A percentile compares a stretch with the other conserved stretches of the same genome.
Conservation (phyloP, 2,329 filamentous ascomycete species). For the Neofusicoccum parvum region DNA sequence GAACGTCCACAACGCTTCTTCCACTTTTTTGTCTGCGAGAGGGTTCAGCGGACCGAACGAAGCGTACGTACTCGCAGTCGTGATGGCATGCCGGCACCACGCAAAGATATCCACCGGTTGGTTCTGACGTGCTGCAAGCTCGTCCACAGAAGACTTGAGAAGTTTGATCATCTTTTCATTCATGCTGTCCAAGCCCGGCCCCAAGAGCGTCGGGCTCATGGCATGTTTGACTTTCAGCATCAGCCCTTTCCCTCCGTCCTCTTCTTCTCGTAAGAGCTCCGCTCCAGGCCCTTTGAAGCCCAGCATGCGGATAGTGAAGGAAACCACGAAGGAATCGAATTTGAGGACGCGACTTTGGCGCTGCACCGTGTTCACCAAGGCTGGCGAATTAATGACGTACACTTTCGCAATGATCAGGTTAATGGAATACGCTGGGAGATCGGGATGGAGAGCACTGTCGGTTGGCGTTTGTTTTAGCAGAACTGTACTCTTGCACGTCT, state of each 20-base stretch:
- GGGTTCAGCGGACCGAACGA: too few species aligned
- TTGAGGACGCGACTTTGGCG: conserved; percentile 40
- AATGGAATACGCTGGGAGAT: conserved; percentile 45
- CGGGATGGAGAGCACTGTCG: conserved; percentile 22
- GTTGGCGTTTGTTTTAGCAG: background rate
- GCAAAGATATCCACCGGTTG: conserved; percentile 15
- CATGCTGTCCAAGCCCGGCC: conserved; percentile 37
- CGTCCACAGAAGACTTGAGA: conserved; percentile 29
- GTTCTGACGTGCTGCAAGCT: conserved; percentile 21
- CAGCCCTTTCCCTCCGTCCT: background rate
- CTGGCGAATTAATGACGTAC: conserved; percentile 44
- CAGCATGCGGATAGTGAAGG: conserved; percentile 26
- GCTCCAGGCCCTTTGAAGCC: background rate
- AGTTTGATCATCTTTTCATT: conserved; percentile 39
- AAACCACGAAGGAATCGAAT: conserved; percentile 43
- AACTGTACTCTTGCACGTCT: conserved; percentile 17
- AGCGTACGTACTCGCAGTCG: conserved; percentile 30
- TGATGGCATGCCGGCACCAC: conserved; percentile 37
- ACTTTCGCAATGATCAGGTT: conserved; percentile 45
- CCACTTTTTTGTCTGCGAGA: too few species aligned
- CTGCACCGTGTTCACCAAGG: conserved; percentile 43
- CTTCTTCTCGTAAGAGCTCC: conserved; percentile 28
- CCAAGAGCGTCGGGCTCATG: conserved; percentile 38
- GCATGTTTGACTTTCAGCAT: conserved; percentile 34
- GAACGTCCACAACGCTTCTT: conserved; percentile 24